Conservation (phyloP, 306 rosid genomes). For the Pueraria montana region DNA sequence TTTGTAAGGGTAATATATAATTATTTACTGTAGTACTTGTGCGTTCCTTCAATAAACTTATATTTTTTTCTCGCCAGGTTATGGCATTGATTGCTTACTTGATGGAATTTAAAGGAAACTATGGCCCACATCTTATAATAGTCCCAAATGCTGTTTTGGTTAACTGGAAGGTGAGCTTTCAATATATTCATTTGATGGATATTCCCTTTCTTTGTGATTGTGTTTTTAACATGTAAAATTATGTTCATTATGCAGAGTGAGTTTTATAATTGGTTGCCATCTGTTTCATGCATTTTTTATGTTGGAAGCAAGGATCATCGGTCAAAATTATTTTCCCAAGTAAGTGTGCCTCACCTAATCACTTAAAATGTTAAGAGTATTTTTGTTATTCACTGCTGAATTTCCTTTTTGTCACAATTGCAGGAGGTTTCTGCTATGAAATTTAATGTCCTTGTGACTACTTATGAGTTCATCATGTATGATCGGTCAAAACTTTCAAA, state of each 20-base stretch:
- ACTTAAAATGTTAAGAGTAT: constrained; percentile 29
- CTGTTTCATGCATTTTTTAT: constrained; percentile 94
- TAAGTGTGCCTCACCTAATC: constrained; percentile 58
- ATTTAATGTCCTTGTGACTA: constrained; percentile 97
- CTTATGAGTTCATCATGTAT: constrained; percentile 99
- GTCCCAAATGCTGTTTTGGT: constrained; percentile 99
- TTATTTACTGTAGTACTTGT: constrained; percentile 32
- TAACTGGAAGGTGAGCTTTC: constrained; percentile 88
- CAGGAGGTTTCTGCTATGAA: constrained; percentile 97
- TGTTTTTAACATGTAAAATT: constrained; percentile 39
- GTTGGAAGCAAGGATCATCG: constrained; percentile 96
- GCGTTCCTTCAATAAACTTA: background rate
- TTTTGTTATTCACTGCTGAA: constrained; percentile 35
- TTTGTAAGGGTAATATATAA: constrained; percentile 26
- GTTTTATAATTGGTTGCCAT: constrained; percentile 89
- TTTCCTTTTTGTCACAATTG: constrained; percentile 44
- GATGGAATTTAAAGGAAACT: constrained; percentile 99
- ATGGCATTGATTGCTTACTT: constrained; percentile 99
- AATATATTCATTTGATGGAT: constrained; percentile 2
- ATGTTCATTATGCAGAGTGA: constrained; percentile 81
- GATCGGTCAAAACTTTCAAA: constrained; percentile 97
- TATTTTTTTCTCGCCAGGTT: constrained; percentile 64
- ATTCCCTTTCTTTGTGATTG: constrained; percentile 25
- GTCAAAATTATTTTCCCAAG: constrained; percentile 92
- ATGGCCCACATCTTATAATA: constrained; percentile 99